Evolutionary conservation across 176 grass and related monocot genomes (phyloP), one percentile per base, ranked within the genome.

Genomic region (Cenchrus americanus): DNA sequence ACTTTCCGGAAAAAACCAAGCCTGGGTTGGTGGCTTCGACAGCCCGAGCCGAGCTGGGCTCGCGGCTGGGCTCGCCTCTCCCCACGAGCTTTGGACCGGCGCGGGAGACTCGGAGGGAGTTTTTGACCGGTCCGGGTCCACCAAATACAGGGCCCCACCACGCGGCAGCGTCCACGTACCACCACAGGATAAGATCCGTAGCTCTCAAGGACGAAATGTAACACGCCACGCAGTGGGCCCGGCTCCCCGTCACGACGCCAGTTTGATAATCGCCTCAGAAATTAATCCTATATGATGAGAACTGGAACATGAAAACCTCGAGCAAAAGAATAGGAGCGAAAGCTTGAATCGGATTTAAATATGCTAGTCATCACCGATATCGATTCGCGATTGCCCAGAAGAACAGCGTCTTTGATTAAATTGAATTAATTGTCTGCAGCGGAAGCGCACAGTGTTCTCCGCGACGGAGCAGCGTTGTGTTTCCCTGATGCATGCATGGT

Each of bases 121-220:
- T 79, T 79, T 80, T 63, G 59, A 79, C 76, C 14, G 55, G 58
- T 72, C 55, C 66, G 43, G 7, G 7, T 44, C 34, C 34, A 37
- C 34, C 43, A 53, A 73, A 65, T 52, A 6, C 4, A 1, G 14
- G 76, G 76, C 2, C 30, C 66, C 42, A 41, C 15, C 13, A 5
- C 57, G 1, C 0, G 57, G 66, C 21, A 79, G 26, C 46, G 68
- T 80, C 77, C 84, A 80, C 84, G 58, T 55, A 80, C 52, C 17
- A 67, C 34, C 17, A 67, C 34, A 37, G 34, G 84, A 80, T 73
- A 80, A 80, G 77, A 86, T 73, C 58, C 76, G 6, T 52, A 30
- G 13, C 76, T 41, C 46, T 65, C 84, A 44, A n/a, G 57, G 72
- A n/a, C 22, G 26, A n/a, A 32, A 2, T 6, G 72, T 30, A 67